Base-by-base conservation (phyloP, 139 green algal species). In the Ettlia oleoabundans region DNA sequence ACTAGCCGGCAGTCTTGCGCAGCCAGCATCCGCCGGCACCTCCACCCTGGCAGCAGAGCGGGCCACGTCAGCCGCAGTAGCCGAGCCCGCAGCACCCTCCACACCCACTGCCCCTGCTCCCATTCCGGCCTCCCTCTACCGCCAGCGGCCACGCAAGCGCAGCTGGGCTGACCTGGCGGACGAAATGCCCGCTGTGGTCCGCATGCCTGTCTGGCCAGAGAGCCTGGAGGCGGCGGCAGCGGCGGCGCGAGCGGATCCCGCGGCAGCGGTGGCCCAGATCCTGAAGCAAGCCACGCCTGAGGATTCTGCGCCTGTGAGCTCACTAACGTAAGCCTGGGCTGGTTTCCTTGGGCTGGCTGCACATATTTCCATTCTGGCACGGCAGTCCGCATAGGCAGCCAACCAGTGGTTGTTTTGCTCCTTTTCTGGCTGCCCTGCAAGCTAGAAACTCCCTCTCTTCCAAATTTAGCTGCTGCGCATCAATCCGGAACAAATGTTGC, bases 111-210 rank as follows among this genome's bases (percentile, higher is more conserved):
- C 58, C 58, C 15, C 63, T 41, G 63, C 63, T 30, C 8, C 74
- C 18, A 55, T 26, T 26, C 33, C 74, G 3, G 18, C 26, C 37
- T 51, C 55, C 5, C 10, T 70, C 3, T 70, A 61, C 40, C 26
- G 53, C 3, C 22, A 58, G 55, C 74, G 74, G 26, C 74, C 74
- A 4, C 41, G 55, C 35, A 37, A 35, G 37, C 55, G 55, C 53
- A 66, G 21, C 53, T 70, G 74, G 74, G 74, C 74, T 58, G 74
- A 80, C 38, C 55, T 80, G 74, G 74, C 74, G 28, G 74, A 80
- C 18, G 74, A 80, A n/a, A 24, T 61, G 26, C 74, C 74, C 0
- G 37, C 55, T 41, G 74, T 80, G 53, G 55, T 80, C 2, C 74
- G 74, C 26, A 26, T 58, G 55, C 74, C 55, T 0, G 55, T 70